Evolutionary conservation across 2,329 filamentous ascomycete species (phyloP).

Genomic region (Colletotrichum sp.): DNA sequence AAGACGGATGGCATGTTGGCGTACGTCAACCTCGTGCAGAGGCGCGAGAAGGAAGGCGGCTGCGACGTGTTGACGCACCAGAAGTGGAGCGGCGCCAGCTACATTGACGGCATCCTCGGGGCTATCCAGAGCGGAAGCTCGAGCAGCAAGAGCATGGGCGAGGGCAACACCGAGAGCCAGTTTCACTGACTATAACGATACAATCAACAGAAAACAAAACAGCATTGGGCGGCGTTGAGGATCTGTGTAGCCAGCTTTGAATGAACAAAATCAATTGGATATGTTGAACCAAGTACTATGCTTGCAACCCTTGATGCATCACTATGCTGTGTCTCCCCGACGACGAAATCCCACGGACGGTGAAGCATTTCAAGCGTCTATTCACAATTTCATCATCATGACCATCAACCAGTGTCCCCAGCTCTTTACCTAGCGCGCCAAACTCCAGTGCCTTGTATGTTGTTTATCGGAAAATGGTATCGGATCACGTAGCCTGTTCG

Average conservation of each 20-base stretch:
- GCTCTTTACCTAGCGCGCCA: slow-evolving; percentile 8
- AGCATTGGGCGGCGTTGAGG: slow-evolving; percentile 20
- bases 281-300: neutral
- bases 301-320: neutral
- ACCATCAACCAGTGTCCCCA: neutral
- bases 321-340: neutral
- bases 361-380: slow-evolving; percentile 2
- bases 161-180: slow-evolving; percentile 86
- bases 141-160: slow-evolving; percentile 91
- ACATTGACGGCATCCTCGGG: slow-evolving; percentile 89
- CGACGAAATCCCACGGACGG: neutral
- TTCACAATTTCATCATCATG: slow-evolving; percentile 17
- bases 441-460: slow-evolving; percentile 8
- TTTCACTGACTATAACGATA: slow-evolving; percentile 43
- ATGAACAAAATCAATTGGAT: neutral
- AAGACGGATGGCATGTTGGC: slow-evolving; percentile 95
- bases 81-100: slow-evolving; percentile 74
- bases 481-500: neutral
- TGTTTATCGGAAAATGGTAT: neutral
- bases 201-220: neutral
- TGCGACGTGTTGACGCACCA: slow-evolving; percentile 96
- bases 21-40: slow-evolving; percentile 93
- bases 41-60: slow-evolving; percentile 85
- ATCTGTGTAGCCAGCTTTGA: neutral
- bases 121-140: slow-evolving; percentile 92